Conservation (phyloP, 139 green algal species). For the Tetraselmis striata region DNA sequence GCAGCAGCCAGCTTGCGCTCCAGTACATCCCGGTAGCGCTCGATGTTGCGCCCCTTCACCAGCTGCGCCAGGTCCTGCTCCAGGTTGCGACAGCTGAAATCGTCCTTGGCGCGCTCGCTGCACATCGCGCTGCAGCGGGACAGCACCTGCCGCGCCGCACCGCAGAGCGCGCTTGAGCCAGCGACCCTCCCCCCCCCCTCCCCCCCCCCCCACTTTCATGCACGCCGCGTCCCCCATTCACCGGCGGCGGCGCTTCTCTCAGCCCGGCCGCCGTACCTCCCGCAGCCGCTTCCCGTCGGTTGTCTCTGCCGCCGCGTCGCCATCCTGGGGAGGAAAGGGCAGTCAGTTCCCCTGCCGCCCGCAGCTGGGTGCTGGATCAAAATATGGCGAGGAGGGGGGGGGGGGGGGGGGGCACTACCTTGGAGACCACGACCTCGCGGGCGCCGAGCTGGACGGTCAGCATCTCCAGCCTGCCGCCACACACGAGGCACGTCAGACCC, state of each 20-base stretch:
- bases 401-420: too few species aligned
- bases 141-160: conserved; percentile 44
- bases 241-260: too few species aligned
- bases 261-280: too few species aligned
- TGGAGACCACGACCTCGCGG: conserved; percentile 68
- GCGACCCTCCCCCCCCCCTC: too few species aligned
- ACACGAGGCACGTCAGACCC: background rate
- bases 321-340: too few species aligned
- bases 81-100: conserved; percentile 66
- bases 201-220: too few species aligned
- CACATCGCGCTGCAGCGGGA: conserved; percentile 59
- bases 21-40: conserved; percentile 64
- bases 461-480: conserved; percentile 51
- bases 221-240: too few species aligned
- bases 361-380: too few species aligned
- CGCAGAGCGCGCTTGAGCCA: background rate
- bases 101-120: conserved; percentile 33
- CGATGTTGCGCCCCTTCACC: conserved; percentile 40
- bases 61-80: conserved; percentile 52
- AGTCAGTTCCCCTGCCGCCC: too few species aligned
- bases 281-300: background rate
- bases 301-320: background rate
- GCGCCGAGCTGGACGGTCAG: conserved; percentile 75
- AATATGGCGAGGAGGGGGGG: too few species aligned
- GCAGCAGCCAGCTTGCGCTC: conserved; percentile 46